phyloP scores from a whole-genome alignment of 139 green algal species.

The Asterochloris sp. region DNA sequence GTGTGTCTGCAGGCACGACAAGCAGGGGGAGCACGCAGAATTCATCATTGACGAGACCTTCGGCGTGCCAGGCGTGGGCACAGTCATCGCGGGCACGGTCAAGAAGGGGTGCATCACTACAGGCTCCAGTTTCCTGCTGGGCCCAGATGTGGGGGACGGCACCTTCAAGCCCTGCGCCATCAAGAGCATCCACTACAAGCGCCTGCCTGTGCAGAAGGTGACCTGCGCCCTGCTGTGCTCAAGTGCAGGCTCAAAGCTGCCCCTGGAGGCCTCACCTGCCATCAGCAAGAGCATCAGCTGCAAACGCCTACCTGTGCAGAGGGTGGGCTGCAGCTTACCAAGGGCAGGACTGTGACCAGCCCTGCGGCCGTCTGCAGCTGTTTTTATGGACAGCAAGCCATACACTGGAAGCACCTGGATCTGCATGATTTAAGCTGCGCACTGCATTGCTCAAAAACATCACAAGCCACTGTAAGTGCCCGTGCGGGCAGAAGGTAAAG shows the following conservation, averaged over 20 bases:
- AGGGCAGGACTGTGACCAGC: too few relatives aligned
- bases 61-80: constrained; percentile 81
- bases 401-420: too few relatives aligned
- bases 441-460: too few relatives aligned
- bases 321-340: too few relatives aligned
- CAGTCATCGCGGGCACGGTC: constrained; percentile 88
- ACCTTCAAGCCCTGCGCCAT: constrained; percentile 76
- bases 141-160: constrained; percentile 76
- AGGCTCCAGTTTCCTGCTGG: constrained; percentile 71
- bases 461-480: too few relatives aligned
- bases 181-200: constrained; percentile 91
- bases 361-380: too few relatives aligned
- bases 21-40: constrained; percentile 44
- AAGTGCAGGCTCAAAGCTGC: too few relatives aligned
- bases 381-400: too few relatives aligned
- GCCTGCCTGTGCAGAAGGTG: constrained; percentile 53
- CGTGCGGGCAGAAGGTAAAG: too few relatives aligned
- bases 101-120: constrained; percentile 72
- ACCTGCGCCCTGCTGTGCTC: not conserved
- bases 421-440: too few relatives aligned
- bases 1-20: constrained; percentile 13
- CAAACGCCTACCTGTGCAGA: constrained; percentile 71
- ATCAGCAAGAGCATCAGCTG: constrained; percentile 86
- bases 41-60: constrained; percentile 94
- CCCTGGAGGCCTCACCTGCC: too few relatives aligned